phyloP scores from a whole-genome alignment of 192 early-diverging fungal genomes.

The Lobosporangium transversale region DNA sequence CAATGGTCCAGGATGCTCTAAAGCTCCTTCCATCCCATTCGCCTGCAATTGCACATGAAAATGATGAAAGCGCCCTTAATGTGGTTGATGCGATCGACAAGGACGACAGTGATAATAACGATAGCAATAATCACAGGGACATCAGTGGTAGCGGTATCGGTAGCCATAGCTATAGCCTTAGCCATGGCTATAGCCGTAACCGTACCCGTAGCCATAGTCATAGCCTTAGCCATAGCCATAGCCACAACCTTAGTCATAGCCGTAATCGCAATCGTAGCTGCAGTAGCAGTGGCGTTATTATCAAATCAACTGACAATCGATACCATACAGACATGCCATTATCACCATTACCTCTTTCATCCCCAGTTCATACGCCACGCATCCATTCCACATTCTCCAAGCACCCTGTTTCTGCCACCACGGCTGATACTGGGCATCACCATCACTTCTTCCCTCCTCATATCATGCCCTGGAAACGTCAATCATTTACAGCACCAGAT shows the following conservation, averaged over 20 bases:
- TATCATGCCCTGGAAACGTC: not conserved
- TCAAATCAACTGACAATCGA: not conserved
- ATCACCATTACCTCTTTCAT: constrained; percentile 11
- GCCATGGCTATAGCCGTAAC: not conserved
- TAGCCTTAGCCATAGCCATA: too few relatives aligned
- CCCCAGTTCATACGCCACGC: constrained; percentile 11
- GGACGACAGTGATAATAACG: not conserved
- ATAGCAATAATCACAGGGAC: not conserved
- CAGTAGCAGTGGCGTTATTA: not conserved
- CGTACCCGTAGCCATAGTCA: not conserved
- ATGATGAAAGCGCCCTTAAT: too few relatives aligned
- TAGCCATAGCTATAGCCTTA: not conserved
- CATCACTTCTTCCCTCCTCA: not conserved
- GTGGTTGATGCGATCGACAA: too few relatives aligned
- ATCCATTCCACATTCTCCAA: constrained; percentile 6
- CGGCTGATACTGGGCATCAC: not conserved
- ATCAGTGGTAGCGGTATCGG: not conserved
- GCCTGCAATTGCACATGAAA: too few relatives aligned
- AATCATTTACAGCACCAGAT: not conserved
- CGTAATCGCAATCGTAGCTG: not conserved
- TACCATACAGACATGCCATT: not conserved
- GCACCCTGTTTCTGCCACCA: not conserved
- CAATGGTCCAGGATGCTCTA: not conserved
- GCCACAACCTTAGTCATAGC: not conserved
- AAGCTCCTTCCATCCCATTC: constrained; percentile 4